Percentiles rank a stretch among this genome's conserved stretches.
Evolutionary conservation across 495 filamentous ascomycete genomes (phyloP).

Genomic region (Saxophila tyrrhenica): DNA sequence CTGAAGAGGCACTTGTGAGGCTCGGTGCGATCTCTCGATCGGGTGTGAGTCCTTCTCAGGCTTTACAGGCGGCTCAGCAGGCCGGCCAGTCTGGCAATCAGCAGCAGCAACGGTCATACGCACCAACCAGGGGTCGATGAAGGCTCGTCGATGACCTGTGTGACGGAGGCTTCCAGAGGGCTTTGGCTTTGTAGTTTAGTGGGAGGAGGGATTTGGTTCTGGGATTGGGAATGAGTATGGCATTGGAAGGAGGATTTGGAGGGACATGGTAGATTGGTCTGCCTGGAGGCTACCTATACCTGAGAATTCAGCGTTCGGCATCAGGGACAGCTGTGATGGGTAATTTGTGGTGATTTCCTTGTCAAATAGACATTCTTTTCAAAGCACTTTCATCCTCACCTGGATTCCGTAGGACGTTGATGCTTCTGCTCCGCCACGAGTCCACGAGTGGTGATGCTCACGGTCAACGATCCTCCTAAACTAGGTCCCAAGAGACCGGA

Average conservation of each 20-base stretch:
- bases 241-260: not conserved
- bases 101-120: not conserved
- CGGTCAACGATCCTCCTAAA: too few species aligned
- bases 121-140: not conserved
- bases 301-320: too few species aligned
- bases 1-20: constrained; percentile 28
- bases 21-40: not conserved
- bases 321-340: too few species aligned
- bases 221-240: not conserved
- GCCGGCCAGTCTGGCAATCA: not conserved
- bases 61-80: not conserved
- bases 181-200: not conserved
- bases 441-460: too few species aligned
- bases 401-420: too few species aligned
- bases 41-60: not conserved
- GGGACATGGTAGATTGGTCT: too few species aligned
- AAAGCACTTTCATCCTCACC: too few species aligned
- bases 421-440: too few species aligned
- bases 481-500: too few species aligned
- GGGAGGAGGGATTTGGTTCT: not conserved
- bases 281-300: too few species aligned
- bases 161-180: not conserved
- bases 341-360: too few species aligned
- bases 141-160: not conserved
- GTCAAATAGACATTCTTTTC: too few species aligned